Conservation (phyloP, 2,329 filamentous ascomycete genomes). For the Botrytis squamosa region DNA sequence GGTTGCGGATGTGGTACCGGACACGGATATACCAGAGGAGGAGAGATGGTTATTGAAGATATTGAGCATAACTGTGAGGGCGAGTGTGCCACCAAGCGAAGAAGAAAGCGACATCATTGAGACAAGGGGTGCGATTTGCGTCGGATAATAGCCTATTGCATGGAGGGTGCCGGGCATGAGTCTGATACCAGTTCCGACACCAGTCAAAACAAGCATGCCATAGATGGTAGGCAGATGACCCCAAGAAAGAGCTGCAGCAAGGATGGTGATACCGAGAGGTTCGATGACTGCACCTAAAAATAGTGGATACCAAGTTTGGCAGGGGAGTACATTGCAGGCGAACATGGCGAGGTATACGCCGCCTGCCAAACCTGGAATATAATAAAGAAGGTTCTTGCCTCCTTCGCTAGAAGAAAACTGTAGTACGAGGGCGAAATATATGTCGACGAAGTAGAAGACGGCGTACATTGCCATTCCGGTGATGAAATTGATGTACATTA, state of each 20-base stretch:
- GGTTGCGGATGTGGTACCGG: not conserved
- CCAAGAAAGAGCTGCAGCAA: slow-evolving; percentile 56
- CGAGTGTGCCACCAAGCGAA: slow-evolving; percentile 63
- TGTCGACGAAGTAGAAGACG: slow-evolving; percentile 66
- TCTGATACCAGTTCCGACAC: slow-evolving; percentile 61
- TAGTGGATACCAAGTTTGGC: slow-evolving; percentile 60
- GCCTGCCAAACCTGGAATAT: slow-evolving; percentile 60
- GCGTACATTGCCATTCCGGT: slow-evolving; percentile 51
- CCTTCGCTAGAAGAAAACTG: slow-evolving; percentile 51
- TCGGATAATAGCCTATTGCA: slow-evolving; percentile 59
- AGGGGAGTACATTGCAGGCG: slow-evolving; percentile 59
- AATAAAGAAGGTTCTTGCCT: slow-evolving; percentile 60
- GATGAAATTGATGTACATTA: slow-evolving; percentile 61
- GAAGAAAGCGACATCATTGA: slow-evolving; percentile 58
- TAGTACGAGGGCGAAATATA: slow-evolving; percentile 65
- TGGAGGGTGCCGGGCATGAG: slow-evolving; percentile 63
- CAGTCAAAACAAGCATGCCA: slow-evolving; percentile 65
- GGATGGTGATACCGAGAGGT: slow-evolving; percentile 55
- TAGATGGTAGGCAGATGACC: slow-evolving; percentile 53
- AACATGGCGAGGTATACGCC: slow-evolving; percentile 59
- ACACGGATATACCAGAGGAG: slow-evolving; percentile 30
- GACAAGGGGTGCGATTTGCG: slow-evolving; percentile 56
- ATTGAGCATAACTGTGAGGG: slow-evolving; percentile 64
- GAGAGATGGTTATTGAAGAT: slow-evolving; percentile 61
- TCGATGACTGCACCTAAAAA: slow-evolving; percentile 56